Conservation (phyloP, 2,329 filamentous ascomycete species). For the Xylaria sp. region DNA sequence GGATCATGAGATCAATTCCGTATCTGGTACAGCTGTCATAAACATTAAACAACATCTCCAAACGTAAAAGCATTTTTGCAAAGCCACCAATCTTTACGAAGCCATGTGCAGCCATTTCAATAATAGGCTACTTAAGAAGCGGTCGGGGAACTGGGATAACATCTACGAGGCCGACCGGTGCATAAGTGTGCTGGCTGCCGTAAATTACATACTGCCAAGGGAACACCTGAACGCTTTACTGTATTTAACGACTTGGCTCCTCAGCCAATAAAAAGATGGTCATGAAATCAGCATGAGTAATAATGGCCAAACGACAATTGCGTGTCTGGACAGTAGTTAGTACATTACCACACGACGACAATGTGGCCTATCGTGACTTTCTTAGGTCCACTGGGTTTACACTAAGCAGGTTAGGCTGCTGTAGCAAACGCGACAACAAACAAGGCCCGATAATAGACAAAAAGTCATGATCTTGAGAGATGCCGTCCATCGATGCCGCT, state of each 20-base stretch:
- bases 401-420: constrained; percentile 7
- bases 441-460: background rate
- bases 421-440: background rate
- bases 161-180: constrained; percentile 15
- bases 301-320: constrained; percentile 29
- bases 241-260: background rate
- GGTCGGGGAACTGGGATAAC: constrained; percentile 18
- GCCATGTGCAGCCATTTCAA: constrained; percentile 1
- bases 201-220: constrained; percentile 33
- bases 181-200: constrained; percentile 15
- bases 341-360: background rate
- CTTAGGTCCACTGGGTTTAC: background rate
- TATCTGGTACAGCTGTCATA: constrained; percentile 8
- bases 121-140: background rate
- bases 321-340: background rate
- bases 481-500: constrained; percentile 23
- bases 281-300: constrained; percentile 28
- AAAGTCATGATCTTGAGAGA: constrained; percentile 1
- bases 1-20: constrained; percentile 15
- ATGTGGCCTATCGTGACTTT: background rate
- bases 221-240: constrained; percentile 17
- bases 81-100: constrained; percentile 2
- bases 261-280: constrained; percentile 26
- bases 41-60: background rate
- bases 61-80: constrained; percentile 2